Percentiles rank a stretch among this genome's conserved stretches.
Conservation (phyloP, 768 basidiomycete species). For the Gymnopilus junonius region DNA sequence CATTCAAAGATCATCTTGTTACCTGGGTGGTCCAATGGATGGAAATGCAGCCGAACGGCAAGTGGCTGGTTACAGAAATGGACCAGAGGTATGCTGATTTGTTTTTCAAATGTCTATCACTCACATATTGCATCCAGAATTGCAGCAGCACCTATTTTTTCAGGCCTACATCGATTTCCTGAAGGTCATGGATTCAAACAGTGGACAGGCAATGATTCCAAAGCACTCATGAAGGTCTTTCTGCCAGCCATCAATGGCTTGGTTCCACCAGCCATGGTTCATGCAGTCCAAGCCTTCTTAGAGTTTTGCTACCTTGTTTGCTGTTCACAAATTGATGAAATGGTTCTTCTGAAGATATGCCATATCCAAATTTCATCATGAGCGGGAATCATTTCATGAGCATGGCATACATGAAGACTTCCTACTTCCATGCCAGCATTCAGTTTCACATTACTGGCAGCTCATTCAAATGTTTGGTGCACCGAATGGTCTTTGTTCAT, state of each 20-base stretch:
- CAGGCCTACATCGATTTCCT: constrained; percentile 37
- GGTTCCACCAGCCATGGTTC: too few relatives aligned
- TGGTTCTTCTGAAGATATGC: constrained; percentile 23
- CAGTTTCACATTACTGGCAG: constrained; percentile 20
- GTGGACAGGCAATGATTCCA: constrained; percentile 41
- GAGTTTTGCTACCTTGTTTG: constrained; percentile 41
- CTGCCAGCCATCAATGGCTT: constrained; percentile 23
- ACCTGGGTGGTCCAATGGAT: constrained; percentile 38
- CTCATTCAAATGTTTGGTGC: constrained; percentile 25
- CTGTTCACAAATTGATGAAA: constrained; percentile 14
- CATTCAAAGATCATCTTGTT: constrained; percentile 47
- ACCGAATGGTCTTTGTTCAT: constrained; percentile 34
- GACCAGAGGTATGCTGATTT: too few relatives aligned
- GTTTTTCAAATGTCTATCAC: too few relatives aligned
- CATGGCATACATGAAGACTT: too few relatives aligned
- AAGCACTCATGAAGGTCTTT: constrained; percentile 39
- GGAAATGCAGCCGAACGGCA: too few relatives aligned
- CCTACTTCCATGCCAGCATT: constrained; percentile 28
- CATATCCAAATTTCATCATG: constrained; percentile 29
- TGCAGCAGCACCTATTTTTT: constrained; percentile 27
- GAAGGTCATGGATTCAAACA: constrained; percentile 33
- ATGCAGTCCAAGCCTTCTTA: too few relatives aligned
- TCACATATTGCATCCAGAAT: constrained; percentile 20
- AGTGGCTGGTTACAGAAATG: too few relatives aligned
- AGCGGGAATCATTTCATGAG: constrained; percentile 37